Conservation (phyloP, 108 stramenopile genomes). For the Nitzschia sp. region DNA sequence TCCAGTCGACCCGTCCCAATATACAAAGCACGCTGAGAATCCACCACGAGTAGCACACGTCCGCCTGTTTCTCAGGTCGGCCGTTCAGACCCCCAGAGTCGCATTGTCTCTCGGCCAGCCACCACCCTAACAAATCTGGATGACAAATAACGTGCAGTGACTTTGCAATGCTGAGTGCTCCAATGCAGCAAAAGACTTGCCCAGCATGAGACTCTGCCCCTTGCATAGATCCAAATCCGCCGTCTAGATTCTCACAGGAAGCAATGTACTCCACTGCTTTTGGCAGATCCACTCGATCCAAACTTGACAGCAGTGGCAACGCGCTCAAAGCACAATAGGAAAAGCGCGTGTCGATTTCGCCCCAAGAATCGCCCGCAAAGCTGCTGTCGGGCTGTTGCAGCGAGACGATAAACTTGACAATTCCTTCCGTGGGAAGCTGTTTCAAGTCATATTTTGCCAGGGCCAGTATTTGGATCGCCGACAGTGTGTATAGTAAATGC, state of each 20-base stretch:
- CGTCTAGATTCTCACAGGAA: conserved; percentile 93
- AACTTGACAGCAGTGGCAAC: conserved; percentile 68
- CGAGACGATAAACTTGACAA: conserved; percentile 67
- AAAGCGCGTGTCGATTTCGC: conserved; percentile 99
- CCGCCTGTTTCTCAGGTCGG: conserved; percentile 97
- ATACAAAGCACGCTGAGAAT: conserved; percentile 89
- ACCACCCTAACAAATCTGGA: conserved; percentile 91
- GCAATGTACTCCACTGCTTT: conserved; percentile 70
- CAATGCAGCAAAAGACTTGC: conserved; percentile 96
- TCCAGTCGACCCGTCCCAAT: conserved; percentile 91
- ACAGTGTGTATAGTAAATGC: too few species aligned
- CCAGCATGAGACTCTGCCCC: conserved; percentile 97
- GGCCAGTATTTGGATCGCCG: too few species aligned
- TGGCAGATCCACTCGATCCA: conserved; percentile 67
- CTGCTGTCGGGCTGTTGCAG: conserved; percentile 93
- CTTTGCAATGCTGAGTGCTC: conserved; percentile 89
- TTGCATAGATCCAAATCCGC: conserved; percentile 93
- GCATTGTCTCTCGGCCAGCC: conserved; percentile 97
- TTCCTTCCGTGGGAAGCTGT: conserved; percentile 26
- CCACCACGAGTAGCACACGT: conserved; percentile 99
- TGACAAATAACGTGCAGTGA: conserved; percentile 56
- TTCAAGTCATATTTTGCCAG: too few species aligned
- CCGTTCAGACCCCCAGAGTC: conserved; percentile 96
- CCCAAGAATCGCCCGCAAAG: conserved; percentile 95
- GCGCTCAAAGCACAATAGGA: conserved; percentile 98